Percentiles rank a stretch among this genome's conserved stretches.
Conservation (phyloP, 1,284 basidiomycete species). For the Pterula multifida region DNA sequence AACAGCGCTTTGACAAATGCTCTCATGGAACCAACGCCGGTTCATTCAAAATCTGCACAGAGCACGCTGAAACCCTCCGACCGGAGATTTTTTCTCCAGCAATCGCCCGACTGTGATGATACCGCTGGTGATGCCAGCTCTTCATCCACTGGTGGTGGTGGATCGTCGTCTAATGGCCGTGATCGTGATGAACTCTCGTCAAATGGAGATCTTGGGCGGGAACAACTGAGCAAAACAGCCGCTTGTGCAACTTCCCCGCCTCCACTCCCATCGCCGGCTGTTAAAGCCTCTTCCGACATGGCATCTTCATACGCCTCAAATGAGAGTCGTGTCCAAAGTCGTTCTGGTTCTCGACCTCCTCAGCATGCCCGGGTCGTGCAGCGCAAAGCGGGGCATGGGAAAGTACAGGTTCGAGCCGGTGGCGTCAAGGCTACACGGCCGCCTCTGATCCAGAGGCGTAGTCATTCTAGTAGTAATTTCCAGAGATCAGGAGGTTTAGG, state of each 20-base stretch:
- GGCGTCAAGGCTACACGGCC: neutral
- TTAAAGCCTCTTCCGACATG: neutral
- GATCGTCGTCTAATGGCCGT: neutral
- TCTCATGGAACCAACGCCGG: slow-evolving; percentile 2
- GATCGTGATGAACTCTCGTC: neutral
- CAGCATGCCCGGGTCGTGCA: neutral
- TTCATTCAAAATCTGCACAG: neutral
- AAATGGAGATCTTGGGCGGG: neutral
- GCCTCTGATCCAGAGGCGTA: neutral
- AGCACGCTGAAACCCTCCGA: slow-evolving; percentile 21
- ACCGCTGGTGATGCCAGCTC: neutral
- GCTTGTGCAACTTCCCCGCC: neutral
- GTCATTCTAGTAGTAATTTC: neutral
- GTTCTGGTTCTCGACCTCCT: neutral
- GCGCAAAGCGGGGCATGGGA: neutral
- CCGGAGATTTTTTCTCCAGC: slow-evolving; percentile 23
- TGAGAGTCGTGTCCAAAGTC: neutral
- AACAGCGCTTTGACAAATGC: slow-evolving; percentile 3
- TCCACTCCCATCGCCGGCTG: neutral
- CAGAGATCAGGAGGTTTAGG: neutral
- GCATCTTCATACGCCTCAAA: neutral
- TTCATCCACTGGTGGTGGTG: neutral
- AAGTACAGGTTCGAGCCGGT: neutral
- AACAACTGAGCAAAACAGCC: neutral
- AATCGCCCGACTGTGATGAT: slow-evolving; percentile 18